These are phyloP conservation scores for Dipodascus albidus DNA, from an alignment of 805 yeast genomes.

Conservation along the genomic window DNA sequence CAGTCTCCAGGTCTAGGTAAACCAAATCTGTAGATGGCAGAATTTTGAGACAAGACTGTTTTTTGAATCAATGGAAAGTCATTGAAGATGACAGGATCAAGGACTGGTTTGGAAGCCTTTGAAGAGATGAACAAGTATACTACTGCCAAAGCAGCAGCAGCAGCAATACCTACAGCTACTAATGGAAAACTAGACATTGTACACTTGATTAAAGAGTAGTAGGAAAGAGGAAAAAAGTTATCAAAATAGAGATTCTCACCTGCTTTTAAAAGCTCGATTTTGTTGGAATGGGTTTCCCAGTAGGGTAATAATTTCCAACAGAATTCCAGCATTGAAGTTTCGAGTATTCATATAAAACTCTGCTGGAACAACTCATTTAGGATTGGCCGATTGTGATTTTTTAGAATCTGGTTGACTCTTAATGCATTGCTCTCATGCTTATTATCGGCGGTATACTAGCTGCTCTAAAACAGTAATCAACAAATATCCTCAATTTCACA, in stretches of 20 bases:
- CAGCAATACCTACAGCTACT: background rate
- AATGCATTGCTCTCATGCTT: too few relatives aligned
- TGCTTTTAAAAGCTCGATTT: background rate
- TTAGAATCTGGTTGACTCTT: too few relatives aligned
- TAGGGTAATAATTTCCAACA: background rate
- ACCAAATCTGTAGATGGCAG: constrained; percentile 71
- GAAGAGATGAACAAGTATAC: background rate
- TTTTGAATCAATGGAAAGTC: constrained; percentile 77
- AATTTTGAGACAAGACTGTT: constrained; percentile 67
- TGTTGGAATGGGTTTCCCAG: background rate
- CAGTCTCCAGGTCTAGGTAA: constrained; percentile 66
- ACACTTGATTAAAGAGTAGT: background rate
- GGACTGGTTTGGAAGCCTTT: constrained; percentile 26
- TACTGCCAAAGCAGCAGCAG: constrained; percentile 5
- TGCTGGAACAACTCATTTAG: too few relatives aligned
- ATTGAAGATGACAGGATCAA: constrained; percentile 56
- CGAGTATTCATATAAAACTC: too few relatives aligned
- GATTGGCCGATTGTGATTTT: too few relatives aligned
- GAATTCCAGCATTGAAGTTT: background rate
- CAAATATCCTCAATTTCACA: too few relatives aligned
- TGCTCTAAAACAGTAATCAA: too few relatives aligned
- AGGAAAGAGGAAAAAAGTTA: too few relatives aligned
- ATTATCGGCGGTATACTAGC: too few relatives aligned
- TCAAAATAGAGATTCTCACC: background rate
- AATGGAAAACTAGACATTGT: background rate